A percentile compares a stretch with the other conserved stretches of the same genome.
These are phyloP conservation scores for Endocalyx cinctus DNA, from an alignment of 2,329 filamentous ascomycete species.

Conservation along the genomic window DNA sequence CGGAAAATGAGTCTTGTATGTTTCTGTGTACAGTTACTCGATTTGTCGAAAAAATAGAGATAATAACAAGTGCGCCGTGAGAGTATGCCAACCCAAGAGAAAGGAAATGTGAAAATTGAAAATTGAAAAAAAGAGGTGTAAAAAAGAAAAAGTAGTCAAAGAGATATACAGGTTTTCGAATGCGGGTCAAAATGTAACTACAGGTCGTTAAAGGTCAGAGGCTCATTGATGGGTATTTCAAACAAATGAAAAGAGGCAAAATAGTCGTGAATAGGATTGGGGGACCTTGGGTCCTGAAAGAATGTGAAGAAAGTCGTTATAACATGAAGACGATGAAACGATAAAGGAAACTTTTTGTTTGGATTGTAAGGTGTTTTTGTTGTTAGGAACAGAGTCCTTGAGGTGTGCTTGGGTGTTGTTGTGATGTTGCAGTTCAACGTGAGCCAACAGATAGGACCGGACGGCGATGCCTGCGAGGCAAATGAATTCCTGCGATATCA, in stretches of 20 bases:
- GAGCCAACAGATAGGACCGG: constrained; percentile 21
- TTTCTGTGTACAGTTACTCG: constrained; percentile 23
- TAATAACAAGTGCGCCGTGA: constrained; percentile 9
- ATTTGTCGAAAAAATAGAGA: constrained; percentile 5
- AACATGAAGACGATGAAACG: too few relatives aligned
- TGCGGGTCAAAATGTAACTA: constrained; percentile 30
- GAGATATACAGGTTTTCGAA: constrained; percentile 27
- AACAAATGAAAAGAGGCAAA: constrained; percentile 32
- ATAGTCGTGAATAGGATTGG: constrained; percentile 26
- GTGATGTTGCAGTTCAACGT: constrained; percentile 15
- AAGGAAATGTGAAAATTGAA: too few relatives aligned
- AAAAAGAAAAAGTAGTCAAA: constrained; percentile 12
- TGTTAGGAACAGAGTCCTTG: constrained; percentile 8
- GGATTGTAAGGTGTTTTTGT: too few relatives aligned
- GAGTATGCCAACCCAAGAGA: constrained; percentile 14
- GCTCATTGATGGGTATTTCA: constrained; percentile 39
- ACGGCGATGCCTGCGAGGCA: constrained; percentile 20
- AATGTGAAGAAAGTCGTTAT: constrained; percentile 31
- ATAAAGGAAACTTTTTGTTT: constrained; percentile 18
- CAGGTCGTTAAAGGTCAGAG: constrained; percentile 41
- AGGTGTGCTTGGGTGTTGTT: constrained; percentile 14
- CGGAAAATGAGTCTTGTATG: constrained; percentile 18
- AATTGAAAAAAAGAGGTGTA: constrained; percentile 12
- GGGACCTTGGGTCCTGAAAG: constrained; percentile 24
- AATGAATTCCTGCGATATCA: constrained; percentile 24